Evolutionary conservation across 2,329 filamentous ascomycete genomes (phyloP).

Genomic region (Ceratocystis ficicola): DNA sequence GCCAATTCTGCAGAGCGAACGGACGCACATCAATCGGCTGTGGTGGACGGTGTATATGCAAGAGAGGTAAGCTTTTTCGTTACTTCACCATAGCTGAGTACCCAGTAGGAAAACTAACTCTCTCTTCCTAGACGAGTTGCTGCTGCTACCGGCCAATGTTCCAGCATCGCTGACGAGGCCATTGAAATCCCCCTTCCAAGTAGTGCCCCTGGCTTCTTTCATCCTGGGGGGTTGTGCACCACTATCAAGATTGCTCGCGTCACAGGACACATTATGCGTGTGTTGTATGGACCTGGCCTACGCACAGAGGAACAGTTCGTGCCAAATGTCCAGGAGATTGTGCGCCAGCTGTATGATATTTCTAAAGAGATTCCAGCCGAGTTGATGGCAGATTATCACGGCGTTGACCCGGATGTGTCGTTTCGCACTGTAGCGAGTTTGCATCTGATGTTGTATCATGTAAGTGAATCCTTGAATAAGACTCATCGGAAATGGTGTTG

Average conservation of each 20-base stretch:
- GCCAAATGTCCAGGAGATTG: constrained; percentile 28
- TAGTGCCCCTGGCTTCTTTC: constrained; percentile 27
- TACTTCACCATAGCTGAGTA: neutral
- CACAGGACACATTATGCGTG: constrained; percentile 26
- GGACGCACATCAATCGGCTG: constrained; percentile 25
- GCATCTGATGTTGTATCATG: constrained; percentile 29
- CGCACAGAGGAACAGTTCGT: constrained; percentile 28
- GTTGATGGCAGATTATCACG: constrained; percentile 24
- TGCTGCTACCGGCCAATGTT: constrained; percentile 21
- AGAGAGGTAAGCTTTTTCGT: constrained; percentile 25
- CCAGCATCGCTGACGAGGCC: constrained; percentile 19
- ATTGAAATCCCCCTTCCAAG: constrained; percentile 21
- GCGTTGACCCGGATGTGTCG: constrained; percentile 25
- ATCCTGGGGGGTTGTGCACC: constrained; percentile 26
- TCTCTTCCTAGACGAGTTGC: constrained; percentile 15
- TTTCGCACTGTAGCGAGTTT: constrained; percentile 28
- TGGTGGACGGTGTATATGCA: constrained; percentile 29
- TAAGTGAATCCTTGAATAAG: constrained; percentile 10
- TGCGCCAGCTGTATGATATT: constrained; percentile 25
- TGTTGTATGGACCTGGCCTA: constrained; percentile 28
- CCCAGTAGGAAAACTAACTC: constrained; percentile 3
- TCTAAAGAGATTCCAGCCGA: constrained; percentile 24
- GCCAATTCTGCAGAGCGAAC: constrained; percentile 22
- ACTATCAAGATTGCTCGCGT: constrained; percentile 27
- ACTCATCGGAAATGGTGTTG: neutral